Conservation (phyloP, 192 early-diverging fungal genomes). For the Rhizophagus prolifer region DNA sequence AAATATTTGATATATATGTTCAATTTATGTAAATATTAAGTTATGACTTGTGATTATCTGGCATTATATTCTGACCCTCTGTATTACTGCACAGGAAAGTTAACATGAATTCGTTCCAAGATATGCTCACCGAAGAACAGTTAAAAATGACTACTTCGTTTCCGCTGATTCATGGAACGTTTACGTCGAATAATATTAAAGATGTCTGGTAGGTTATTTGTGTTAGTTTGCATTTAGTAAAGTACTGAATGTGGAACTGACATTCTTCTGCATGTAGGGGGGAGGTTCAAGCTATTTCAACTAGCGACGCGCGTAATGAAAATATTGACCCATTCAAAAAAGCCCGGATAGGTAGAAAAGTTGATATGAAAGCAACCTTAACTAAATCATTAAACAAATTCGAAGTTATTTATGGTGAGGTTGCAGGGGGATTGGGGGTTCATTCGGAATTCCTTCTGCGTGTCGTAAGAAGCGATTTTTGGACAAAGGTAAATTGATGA, state of each 20-base stretch:
- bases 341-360: not conserved
- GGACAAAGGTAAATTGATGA: slow-evolving; percentile 10
- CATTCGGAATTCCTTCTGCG: not conserved
- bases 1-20: not conserved
- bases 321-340: not conserved
- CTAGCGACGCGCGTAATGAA: slow-evolving; percentile 14
- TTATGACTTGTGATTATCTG: not conserved
- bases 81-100: slow-evolving; percentile 4
- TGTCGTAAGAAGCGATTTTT: slow-evolving; percentile 9
- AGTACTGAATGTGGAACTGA: no score
- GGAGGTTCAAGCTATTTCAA: slow-evolving; percentile 10
- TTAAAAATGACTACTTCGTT: slow-evolving; percentile 3
- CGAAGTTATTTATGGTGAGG: slow-evolving; percentile 16
- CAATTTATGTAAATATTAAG: slow-evolving; percentile 8
- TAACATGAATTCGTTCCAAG: not conserved
- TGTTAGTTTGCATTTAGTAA: no score
- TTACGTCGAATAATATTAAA: not conserved
- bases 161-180: not conserved
- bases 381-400: not conserved
- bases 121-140: not conserved
- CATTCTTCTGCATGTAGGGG: not conserved
- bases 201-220: slow-evolving; percentile 12
- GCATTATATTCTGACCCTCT: not conserved
- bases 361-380: slow-evolving; percentile 13
- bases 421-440: not conserved